Base-by-base conservation (phyloP, 768 basidiomycete species). In the Leccinum uliginosum region DNA sequence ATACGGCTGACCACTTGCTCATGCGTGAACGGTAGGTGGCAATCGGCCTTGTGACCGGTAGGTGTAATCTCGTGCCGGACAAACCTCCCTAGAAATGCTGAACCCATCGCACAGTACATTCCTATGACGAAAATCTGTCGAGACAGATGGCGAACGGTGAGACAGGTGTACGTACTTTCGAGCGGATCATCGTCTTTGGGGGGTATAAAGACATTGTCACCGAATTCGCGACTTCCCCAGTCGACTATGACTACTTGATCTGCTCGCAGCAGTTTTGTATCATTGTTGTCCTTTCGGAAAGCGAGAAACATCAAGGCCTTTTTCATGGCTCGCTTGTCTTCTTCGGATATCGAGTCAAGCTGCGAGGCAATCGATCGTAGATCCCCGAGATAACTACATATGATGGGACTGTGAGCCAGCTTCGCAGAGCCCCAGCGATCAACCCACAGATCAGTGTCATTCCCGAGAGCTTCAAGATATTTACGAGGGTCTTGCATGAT, bases 361-460 rank as follows among this genome's bases (percentile, higher is more conserved):
- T 40, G 35, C 1, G 53, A 62, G n/a, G 61, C 54, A 15, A 62
- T 55, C 30, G 38, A 55, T 35, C 51, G 48, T 61, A 62, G 27
- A 34, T 62, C 62, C 17, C 50, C 62, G 15, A 50, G 51, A 23
- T 62, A 62, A 32, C 62, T 62, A n/a, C n/a, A n/a, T n/a, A 32
- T 9, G 1, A 23, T 45, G 17, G 14, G n/a, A 32, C 12, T 5
- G 2, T 62, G 17, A 60, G 62, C 44, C 27, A 10, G 50, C 27
- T 43, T 21, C 32, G n/a, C n/a, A 26, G 23, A 14, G 17, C 54
- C 11, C 26, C 35, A 11, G 19, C 0, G 4, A 47, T n/a, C 21
- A 19, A 50, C 62, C 55, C 40, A 62, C 62, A 51, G 26, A 3
- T 47, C 2, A 7, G 23, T 46, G 4, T 51, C 10, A 6, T 51